Conservation (phyloP, 345 rosid genomes). For the Hevea brasiliensis region DNA sequence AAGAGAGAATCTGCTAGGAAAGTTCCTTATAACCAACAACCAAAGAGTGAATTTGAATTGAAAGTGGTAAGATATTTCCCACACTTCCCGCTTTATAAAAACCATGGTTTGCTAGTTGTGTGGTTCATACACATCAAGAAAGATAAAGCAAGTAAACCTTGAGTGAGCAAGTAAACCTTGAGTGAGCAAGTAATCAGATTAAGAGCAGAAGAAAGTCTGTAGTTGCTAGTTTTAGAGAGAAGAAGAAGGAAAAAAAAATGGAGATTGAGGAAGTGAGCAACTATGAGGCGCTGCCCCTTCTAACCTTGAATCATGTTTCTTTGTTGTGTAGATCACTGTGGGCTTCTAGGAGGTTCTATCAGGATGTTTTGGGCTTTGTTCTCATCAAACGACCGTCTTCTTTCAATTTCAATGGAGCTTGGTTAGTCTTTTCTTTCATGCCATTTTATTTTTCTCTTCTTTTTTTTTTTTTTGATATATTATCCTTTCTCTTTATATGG, state of each 20-base stretch:
- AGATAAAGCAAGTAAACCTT: not conserved
- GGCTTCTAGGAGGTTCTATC: conserved; percentile 45
- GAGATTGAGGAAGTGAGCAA: conserved; percentile 40
- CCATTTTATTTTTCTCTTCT: no score
- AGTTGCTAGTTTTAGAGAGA: no score
- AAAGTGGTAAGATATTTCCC: not conserved
- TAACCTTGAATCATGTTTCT: conserved; percentile 56
- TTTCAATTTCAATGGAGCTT: conserved; percentile 62
- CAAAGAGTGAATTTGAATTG: conserved; percentile 12
- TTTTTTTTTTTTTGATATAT: no score
- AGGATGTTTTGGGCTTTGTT: conserved; percentile 53
- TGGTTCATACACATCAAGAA: not conserved
- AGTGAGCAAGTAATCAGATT: no score
- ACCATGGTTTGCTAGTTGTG: conserved; percentile 6
- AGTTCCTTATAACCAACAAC: conserved; percentile 25
- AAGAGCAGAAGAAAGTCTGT: not conserved
- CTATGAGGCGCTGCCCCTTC: conserved; percentile 42
- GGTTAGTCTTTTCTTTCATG: conserved; percentile 22
- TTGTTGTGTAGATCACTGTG: conserved; percentile 50
- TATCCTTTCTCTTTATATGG: no score
- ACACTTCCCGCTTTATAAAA: conserved; percentile 20
- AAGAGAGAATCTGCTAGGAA: conserved; percentile 38
- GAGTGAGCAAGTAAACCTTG: not conserved
- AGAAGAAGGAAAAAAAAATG: conserved; percentile 5
- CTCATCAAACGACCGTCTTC: conserved; percentile 64